A percentile compares a stretch with the other conserved stretches of the same genome.
Conservation (phyloP, 1,139 yeast genomes). For the Petasospora fabianii region DNA sequence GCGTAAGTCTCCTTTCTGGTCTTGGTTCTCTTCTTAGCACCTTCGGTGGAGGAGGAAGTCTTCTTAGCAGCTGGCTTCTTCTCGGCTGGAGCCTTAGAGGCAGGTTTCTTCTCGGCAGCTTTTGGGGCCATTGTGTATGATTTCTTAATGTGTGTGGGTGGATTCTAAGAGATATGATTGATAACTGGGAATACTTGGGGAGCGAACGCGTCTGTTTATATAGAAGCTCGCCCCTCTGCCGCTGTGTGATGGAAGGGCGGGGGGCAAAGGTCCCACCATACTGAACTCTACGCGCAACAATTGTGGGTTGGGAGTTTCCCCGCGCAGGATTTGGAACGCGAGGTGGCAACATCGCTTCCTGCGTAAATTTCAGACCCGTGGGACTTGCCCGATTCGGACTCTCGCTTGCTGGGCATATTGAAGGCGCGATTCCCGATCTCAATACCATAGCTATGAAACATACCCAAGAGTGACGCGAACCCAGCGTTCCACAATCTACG, state of each 20-base stretch:
- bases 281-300: slow-evolving; percentile 4
- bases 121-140: slow-evolving; percentile 80
- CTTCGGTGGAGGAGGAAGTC: slow-evolving; percentile 70
- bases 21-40: slow-evolving; percentile 92
- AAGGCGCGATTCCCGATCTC: not conserved
- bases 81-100: slow-evolving; percentile 98
- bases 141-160: not conserved
- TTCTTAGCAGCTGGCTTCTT: slow-evolving; percentile 97
- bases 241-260: slow-evolving; percentile 1
- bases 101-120: slow-evolving; percentile 98
- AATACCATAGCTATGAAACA: not conserved
- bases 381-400: slow-evolving; percentile 53
- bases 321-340: slow-evolving; percentile 5
- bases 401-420: not conserved
- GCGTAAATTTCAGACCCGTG: slow-evolving; percentile 24
- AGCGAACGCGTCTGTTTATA: slow-evolving; percentile 13
- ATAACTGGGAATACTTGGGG: not conserved
- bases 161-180: not conserved
- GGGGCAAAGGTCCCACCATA: slow-evolving; percentile 7
- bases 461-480: not conserved
- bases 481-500: slow-evolving; percentile 4
- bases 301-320: slow-evolving; percentile 2
- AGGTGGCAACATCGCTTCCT: slow-evolving; percentile 2
- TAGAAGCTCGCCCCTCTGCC: slow-evolving; percentile 2
- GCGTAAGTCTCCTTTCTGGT: slow-evolving; percentile 99